Evolutionary conservation across 2,329 filamentous ascomycete species (phyloP).

Genomic region (Aureobasidium namibiae): DNA sequence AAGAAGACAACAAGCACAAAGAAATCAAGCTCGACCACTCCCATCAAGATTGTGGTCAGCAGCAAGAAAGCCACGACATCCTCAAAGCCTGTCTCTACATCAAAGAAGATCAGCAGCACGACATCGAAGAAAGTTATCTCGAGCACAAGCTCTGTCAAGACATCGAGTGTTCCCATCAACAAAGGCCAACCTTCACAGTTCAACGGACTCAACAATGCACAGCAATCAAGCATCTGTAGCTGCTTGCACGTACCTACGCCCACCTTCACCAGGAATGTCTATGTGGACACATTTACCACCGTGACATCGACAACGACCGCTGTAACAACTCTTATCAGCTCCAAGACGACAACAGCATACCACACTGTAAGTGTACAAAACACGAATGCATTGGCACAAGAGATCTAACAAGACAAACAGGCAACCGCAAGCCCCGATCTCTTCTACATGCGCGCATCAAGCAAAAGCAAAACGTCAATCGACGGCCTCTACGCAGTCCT

Average conservation of each 20-base stretch:
- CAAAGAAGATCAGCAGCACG: background rate
- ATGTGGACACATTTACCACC: background rate
- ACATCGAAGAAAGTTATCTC: background rate
- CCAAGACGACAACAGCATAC: background rate
- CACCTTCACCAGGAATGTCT: background rate
- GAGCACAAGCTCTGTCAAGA: background rate
- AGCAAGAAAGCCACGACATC: background rate
- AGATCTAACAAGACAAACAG: background rate
- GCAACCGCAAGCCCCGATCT: background rate
- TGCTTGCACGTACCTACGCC: conserved; percentile 14
- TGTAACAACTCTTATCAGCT: background rate
- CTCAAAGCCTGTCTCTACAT: background rate
- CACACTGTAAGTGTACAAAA: background rate
- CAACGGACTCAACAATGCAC: conserved; percentile 1
- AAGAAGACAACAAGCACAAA: background rate
- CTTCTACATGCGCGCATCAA: conserved; percentile 5
- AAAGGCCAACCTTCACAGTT: background rate
- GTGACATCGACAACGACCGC: background rate
- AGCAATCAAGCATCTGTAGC: conserved; percentile 10
- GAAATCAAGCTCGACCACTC: background rate
- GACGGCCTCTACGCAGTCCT: background rate
- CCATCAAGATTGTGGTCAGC: background rate
- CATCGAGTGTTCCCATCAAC: background rate
- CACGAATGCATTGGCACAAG: background rate
- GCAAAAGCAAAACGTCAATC: background rate